Percentiles rank a stretch among this genome's conserved stretches.
These are phyloP conservation scores for Hordeum marinum DNA, from an alignment of 176 grass and related monocot genomes.

Conservation along the genomic window DNA sequence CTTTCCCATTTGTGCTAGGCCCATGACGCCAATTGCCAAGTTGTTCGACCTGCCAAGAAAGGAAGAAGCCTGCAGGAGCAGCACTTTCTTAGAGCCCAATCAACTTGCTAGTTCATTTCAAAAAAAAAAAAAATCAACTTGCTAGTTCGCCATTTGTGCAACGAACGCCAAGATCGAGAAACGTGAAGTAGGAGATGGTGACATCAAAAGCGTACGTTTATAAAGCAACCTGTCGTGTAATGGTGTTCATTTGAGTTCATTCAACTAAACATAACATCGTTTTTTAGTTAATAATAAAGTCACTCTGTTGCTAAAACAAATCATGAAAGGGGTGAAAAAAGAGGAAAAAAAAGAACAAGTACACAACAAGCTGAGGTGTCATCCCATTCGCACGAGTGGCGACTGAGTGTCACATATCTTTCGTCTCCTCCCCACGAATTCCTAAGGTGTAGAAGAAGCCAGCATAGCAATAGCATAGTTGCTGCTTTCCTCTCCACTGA, in stretches of 20 bases:
- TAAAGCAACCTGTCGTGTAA: not conserved
- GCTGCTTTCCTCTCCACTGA: slow-evolving; percentile 20
- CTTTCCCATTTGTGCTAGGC: not conserved
- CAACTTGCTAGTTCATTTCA: not conserved
- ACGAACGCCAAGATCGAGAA: not conserved
- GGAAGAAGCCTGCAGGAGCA: not conserved
- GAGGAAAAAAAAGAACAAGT: not conserved
- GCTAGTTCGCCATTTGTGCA: not conserved
- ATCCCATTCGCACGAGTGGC: not conserved
- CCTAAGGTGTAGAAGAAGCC: slow-evolving; percentile 5
- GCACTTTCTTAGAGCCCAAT: not conserved
- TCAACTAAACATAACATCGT: not conserved
- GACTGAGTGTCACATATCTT: not conserved
- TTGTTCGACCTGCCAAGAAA: not conserved
- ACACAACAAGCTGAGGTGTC: not conserved
- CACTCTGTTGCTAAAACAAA: not conserved
- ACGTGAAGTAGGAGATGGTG: not conserved
- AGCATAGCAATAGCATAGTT: not conserved
- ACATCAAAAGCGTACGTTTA: not conserved
- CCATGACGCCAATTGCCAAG: not conserved
- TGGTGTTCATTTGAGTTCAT: not conserved
- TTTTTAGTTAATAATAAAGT: not conserved
- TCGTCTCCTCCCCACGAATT: not conserved
- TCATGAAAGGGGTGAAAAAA: not conserved
- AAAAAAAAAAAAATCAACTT: no score